phyloP scores from a whole-genome alignment of 208 protist species.

The Trypanosoma avium region DNA sequence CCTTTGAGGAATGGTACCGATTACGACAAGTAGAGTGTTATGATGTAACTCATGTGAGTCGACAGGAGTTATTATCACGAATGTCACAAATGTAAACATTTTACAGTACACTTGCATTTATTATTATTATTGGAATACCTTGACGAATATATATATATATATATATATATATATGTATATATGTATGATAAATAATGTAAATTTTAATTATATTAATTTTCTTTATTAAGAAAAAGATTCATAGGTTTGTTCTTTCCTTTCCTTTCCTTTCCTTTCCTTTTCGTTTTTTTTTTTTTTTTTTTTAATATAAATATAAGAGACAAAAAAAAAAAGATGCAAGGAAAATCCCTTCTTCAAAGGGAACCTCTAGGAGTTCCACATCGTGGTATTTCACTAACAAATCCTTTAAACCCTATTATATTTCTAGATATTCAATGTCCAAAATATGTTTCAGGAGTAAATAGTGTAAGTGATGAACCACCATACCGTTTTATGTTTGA shows the following conservation, averaged over 20 bases:
- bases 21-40: slow-evolving; percentile 62
- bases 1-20: slow-evolving; percentile 83
- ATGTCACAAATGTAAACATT: slow-evolving; percentile 24
- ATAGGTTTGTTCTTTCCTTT: too few relatives aligned
- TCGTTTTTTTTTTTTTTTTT: slow-evolving; percentile 25
- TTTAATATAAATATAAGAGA: slow-evolving; percentile 1
- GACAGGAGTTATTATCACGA: slow-evolving; percentile 19
- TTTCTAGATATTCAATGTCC: slow-evolving; percentile 27
- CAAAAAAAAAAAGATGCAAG: slow-evolving; percentile 3
- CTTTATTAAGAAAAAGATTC: too few relatives aligned
- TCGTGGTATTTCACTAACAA: slow-evolving; percentile 25
- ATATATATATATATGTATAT: too few relatives aligned
- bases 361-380: slow-evolving; percentile 27
- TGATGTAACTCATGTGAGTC: slow-evolving; percentile 34
- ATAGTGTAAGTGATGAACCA: neutral
- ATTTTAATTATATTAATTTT: too few relatives aligned
- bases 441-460: neutral
- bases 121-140: too few relatives aligned
- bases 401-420: slow-evolving; percentile 28
- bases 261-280: too few relatives aligned
- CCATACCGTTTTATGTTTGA: slow-evolving; percentile 32
- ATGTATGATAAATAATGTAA: too few relatives aligned
- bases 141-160: too few relatives aligned
- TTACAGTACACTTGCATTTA: slow-evolving; percentile 19
- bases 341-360: neutral